These are phyloP conservation scores for Selaginella moellendorffii DNA, from an alignment of 75 land plant species.

Conservation along the genomic window DNA sequence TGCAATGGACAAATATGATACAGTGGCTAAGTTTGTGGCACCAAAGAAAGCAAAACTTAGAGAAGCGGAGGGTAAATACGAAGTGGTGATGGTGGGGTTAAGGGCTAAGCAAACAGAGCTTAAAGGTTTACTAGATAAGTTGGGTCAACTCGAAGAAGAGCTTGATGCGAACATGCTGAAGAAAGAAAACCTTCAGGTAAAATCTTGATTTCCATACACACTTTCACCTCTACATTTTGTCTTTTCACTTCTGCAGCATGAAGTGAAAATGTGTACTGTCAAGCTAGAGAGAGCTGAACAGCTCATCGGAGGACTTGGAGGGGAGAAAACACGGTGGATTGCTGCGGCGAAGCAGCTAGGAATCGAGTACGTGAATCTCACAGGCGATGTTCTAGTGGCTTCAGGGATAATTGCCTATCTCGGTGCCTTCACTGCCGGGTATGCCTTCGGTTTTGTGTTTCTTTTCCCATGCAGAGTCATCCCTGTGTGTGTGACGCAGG, in stretches of 20 bases:
- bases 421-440: conserved; percentile 36
- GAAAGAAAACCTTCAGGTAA: conserved; percentile 32
- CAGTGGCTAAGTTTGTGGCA: conserved; percentile 30
- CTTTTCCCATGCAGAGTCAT: conserved; percentile 3
- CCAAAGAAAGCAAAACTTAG: conserved; percentile 23
- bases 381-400: conserved; percentile 26
- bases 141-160: conserved; percentile 23
- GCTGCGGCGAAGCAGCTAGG: conserved; percentile 28
- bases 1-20: conserved; percentile 36
- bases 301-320: conserved; percentile 35
- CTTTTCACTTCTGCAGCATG: conserved; percentile 18
- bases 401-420: conserved; percentile 33
- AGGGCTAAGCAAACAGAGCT: conserved; percentile 28
- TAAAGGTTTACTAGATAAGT: conserved; percentile 23
- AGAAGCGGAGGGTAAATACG: conserved; percentile 24
- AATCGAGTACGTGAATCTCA: conserved; percentile 17
- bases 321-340: conserved; percentile 28
- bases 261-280: conserved; percentile 37
- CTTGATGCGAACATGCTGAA: conserved; percentile 31
- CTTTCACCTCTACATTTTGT: background rate
- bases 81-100: conserved; percentile 24
- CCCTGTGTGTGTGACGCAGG: conserved; percentile 8
- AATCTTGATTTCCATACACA: conserved; percentile 19
- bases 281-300: conserved; percentile 35
- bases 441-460: background rate